Evolutionary conservation across 2,329 filamentous ascomycete genomes (phyloP), one percentile per base, ranked within the genome.

Genomic region (Calonectria montana): DNA sequence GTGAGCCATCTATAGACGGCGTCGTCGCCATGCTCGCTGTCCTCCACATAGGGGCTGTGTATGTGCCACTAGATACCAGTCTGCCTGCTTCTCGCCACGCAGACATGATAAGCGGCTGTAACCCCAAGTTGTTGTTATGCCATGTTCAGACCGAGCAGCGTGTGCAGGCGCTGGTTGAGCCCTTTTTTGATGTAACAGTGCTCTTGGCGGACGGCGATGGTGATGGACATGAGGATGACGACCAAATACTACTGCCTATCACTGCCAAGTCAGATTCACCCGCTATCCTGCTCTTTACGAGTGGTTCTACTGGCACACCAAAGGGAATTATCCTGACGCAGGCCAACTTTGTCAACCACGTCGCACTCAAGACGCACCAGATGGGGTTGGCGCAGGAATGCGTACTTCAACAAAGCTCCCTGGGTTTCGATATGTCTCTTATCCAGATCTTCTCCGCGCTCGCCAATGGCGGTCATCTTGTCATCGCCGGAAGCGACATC

Each of bases 321-420:
- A 88, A 88, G 76, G 85, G 85, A 5, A 81, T 87, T n/a, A 45
- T 80, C 1, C 70, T 86, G 12, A 68, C 50, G 0, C 82, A 85
- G 62, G 59, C 53, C 4, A 78, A 73, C 25, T 69, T 86, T 3
- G 45, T 73, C 4, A 83, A 82, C 67, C 74, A 78, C 23, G 64
- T 81, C 3, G 81, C 81, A 31, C 74, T 73, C 18, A 76, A 71
- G 2, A 73, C 61, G 4, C 57, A 69, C 13, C 72, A 71, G 6
- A 66, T 73, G n/a, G 69, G 70, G 0, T 59, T 82, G 0, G 73
- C 73, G 0, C 69, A 73, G 2, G 82, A 82, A 23, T 74, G 71
- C 0, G 78, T 83, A 0, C 77, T 87, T 1, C 84, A 86, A 61
- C 84, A 86, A 68, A 84, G 79, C n/a, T 78, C 85, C 0, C 81